A percentile compares a stretch with the other conserved stretches of the same genome.
Conservation (phyloP, 768 basidiomycete genomes). For the Lanmaoa pseudosensibilis region DNA sequence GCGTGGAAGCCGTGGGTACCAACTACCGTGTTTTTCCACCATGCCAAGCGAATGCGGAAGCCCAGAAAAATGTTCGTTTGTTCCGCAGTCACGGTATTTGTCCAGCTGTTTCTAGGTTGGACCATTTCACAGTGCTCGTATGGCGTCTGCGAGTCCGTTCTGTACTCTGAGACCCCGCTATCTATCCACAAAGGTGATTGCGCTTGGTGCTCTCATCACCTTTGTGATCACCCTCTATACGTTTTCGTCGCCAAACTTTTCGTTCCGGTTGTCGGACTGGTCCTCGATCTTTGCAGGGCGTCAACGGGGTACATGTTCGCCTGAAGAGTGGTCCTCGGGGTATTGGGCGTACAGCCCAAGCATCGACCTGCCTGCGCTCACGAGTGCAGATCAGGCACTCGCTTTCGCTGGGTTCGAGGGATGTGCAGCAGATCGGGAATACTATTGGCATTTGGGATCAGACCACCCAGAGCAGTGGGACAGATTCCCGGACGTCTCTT, state of each 20-base stretch:
- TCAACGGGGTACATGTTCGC: constrained; percentile 34
- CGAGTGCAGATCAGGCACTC: constrained; percentile 43
- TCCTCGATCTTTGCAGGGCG: constrained; percentile 27
- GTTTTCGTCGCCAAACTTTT: constrained; percentile 23
- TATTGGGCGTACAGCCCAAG: constrained; percentile 44
- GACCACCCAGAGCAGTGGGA: constrained; percentile 49
- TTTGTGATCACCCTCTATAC: constrained; percentile 32
- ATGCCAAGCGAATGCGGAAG: no score
- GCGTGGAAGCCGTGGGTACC: neutral
- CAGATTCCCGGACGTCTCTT: constrained; percentile 52
- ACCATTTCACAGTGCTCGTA: neutral
- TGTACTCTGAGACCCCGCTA: constrained; percentile 22
- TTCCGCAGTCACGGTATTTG: neutral
- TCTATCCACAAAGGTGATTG: constrained; percentile 24
- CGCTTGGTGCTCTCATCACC: constrained; percentile 27
- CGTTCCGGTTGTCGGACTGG: constrained; percentile 20
- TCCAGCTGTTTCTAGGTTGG: neutral
- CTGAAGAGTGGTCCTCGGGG: constrained; percentile 37
- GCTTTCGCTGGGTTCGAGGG: constrained; percentile 57
- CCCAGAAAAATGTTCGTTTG: neutral
- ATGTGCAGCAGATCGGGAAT: constrained; percentile 63
- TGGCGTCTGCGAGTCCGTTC: constrained; percentile 10
- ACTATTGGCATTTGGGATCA: constrained; percentile 60
- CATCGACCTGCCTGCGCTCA: constrained; percentile 37
- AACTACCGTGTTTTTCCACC: no score